Conservation (phyloP, 2,329 filamentous ascomycete genomes). For the Aquanectria penicillioides region DNA sequence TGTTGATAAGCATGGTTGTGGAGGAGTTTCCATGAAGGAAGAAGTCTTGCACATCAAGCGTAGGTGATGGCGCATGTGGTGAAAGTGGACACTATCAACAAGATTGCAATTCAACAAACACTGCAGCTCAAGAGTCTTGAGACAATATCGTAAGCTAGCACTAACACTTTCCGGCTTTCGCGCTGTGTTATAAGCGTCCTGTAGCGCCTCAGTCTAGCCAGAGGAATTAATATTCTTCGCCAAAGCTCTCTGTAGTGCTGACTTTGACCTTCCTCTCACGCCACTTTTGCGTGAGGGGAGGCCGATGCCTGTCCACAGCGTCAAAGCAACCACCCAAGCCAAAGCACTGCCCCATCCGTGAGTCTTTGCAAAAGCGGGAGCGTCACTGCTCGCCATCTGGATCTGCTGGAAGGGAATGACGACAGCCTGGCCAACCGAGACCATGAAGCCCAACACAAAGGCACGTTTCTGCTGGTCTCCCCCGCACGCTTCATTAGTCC, state of each 20-base stretch:
- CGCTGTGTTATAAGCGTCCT: too few relatives aligned
- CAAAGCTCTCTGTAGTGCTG: background rate
- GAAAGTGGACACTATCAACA: too few relatives aligned
- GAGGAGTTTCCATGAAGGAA: too few relatives aligned
- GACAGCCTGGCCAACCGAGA: conserved; percentile 48
- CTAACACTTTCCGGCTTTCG: too few relatives aligned
- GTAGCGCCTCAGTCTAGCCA: background rate
- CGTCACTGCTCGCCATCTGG: conserved; percentile 49
- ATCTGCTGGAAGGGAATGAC: conserved; percentile 52
- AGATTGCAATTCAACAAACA: too few relatives aligned
- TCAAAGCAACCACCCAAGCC: conserved; percentile 45
- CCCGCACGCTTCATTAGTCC: conserved; percentile 53
- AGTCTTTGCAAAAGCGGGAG: conserved; percentile 47
- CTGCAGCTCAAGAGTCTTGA: background rate
- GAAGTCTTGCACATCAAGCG: too few relatives aligned
- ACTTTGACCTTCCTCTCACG: conserved; percentile 23
- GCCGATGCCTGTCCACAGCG: conserved; percentile 47
- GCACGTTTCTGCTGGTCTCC: conserved; percentile 55
- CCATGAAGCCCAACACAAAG: conserved; percentile 52
- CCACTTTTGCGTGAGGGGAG: conserved; percentile 40
- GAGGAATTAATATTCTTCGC: conserved; percentile 12
- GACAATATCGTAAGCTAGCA: too few relatives aligned
- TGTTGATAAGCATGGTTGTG: too few relatives aligned
- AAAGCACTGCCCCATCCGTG: conserved; percentile 49
- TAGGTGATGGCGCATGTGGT: too few relatives aligned